phyloP scores from a whole-genome alignment of 1,284 basidiomycete genomes.

The Marasmius sp. region DNA sequence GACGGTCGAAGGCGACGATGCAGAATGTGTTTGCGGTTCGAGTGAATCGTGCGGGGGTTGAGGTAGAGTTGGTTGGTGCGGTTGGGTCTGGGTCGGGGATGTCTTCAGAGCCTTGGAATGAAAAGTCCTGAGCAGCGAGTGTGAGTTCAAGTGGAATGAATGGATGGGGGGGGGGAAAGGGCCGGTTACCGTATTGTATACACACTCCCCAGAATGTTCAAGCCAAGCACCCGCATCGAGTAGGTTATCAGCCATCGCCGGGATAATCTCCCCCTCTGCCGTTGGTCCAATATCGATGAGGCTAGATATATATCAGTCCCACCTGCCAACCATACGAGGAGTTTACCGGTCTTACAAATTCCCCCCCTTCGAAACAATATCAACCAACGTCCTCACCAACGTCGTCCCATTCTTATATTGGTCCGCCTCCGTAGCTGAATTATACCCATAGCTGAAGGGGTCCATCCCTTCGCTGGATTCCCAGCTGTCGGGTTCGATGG shows the following conservation, averaged over 20 bases:
- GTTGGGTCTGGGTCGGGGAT: too few species aligned
- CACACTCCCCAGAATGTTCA: constrained; percentile 45
- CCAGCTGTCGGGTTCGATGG: constrained; percentile 52
- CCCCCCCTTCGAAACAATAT: constrained; percentile 57
- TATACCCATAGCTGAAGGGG: constrained; percentile 46
- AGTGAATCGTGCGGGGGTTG: background rate
- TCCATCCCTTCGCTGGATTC: constrained; percentile 57
- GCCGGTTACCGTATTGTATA: constrained; percentile 56
- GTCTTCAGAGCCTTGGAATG: background rate
- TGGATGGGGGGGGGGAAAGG: too few species aligned
- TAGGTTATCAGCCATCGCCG: constrained; percentile 45
- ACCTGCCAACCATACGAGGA: background rate
- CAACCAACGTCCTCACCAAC: constrained; percentile 51
- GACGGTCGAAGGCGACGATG: background rate
- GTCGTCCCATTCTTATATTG: constrained; percentile 50
- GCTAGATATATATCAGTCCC: constrained; percentile 23
- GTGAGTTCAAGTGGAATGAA: too few species aligned
- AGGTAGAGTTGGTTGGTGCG: too few species aligned
- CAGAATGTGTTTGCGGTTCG: constrained; percentile 1
- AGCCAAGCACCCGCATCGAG: constrained; percentile 52
- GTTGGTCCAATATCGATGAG: constrained; percentile 55
- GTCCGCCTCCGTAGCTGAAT: constrained; percentile 39
- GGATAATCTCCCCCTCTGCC: constrained; percentile 51
- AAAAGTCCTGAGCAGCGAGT: too few species aligned
- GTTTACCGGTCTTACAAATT: constrained; percentile 43